Conservation (phyloP, 805 yeast species). For the Saccharomycopsis javanensis region DNA sequence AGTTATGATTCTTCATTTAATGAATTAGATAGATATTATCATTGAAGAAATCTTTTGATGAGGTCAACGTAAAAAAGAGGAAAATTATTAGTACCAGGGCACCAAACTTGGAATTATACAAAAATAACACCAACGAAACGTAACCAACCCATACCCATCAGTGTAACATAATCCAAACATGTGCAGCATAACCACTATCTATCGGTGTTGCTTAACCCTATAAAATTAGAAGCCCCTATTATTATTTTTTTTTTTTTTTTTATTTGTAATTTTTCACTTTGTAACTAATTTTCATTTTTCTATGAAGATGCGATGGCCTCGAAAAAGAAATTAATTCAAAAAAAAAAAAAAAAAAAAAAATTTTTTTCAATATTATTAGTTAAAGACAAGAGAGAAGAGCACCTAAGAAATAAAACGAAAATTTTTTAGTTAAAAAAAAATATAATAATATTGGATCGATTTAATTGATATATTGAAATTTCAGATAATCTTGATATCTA, state of each 20-base stretch:
- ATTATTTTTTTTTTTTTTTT: too few relatives aligned
- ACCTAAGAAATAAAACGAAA: not conserved
- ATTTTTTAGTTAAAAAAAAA: not conserved
- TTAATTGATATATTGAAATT: too few relatives aligned
- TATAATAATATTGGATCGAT: not conserved
- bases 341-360: not conserved
- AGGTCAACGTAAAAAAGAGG: too few relatives aligned
- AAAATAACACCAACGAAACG: not conserved
- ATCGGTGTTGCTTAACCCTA: too few relatives aligned
- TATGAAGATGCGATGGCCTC: not conserved
- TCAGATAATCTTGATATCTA: too few relatives aligned
- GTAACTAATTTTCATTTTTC: not conserved
- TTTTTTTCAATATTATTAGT: not conserved
- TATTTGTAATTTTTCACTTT: not conserved
- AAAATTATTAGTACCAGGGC: too few relatives aligned
- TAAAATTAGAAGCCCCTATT: too few relatives aligned
- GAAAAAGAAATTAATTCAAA: not conserved
- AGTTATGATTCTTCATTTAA: too few relatives aligned
- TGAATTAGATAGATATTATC: too few relatives aligned
- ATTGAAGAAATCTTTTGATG: too few relatives aligned
- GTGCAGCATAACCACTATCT: not conserved
- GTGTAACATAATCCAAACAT: not conserved
- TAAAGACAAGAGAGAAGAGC: not conserved
- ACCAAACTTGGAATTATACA: too few relatives aligned
- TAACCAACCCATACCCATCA: not conserved